Evolutionary conservation across 352 stramenopile species (phyloP), one percentile per base, ranked within the genome.

Genomic region (Phytophthora constricta): DNA sequence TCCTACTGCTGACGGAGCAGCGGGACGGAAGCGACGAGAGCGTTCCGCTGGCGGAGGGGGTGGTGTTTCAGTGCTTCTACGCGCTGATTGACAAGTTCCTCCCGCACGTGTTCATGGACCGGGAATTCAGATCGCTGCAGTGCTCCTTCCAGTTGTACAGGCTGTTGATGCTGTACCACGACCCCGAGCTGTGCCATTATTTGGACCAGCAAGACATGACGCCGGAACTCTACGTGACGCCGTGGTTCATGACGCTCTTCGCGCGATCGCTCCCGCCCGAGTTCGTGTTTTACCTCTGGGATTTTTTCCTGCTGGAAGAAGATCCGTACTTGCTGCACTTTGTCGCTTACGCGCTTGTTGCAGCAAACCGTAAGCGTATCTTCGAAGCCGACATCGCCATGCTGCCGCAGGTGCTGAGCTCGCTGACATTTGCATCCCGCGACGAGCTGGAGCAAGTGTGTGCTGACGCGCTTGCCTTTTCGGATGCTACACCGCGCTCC

Each of bases 221-320:
- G 8, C 93, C 93, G 5, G 93, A 98, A 62, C 74, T 98, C 2
- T 98, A 98, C 65, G 90, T 96, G 5, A 98, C 92, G 33, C 92
- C 92, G 19, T 98, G 92, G 93, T 97, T 98, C 69, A 96, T 98
- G 80, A 98, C 93, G 66, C 78, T 98, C 3, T 97, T 98, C 76
- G 89, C 93, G 23, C 78, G 90, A 22, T 95, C 84, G 10, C 62
- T 97, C 28, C 68, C 81, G 23, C 82, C 80, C 0, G 78, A 91
- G 2, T 70, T 93, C 20, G 74, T 97, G 14, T 95, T 96, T 53
- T 70, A 79, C 62, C 72, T 98, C 1, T 98, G 93, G 93, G 93
- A 98, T 61, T 94, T 95, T 66, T 97, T 97, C 45, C 54, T 98
- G 7, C 72, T 97, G 16, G 76, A 97, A 45, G 83, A 95, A 69